Conservation (phyloP, 1,139 yeast genomes). For the Yamadazyma jaroonii region DNA sequence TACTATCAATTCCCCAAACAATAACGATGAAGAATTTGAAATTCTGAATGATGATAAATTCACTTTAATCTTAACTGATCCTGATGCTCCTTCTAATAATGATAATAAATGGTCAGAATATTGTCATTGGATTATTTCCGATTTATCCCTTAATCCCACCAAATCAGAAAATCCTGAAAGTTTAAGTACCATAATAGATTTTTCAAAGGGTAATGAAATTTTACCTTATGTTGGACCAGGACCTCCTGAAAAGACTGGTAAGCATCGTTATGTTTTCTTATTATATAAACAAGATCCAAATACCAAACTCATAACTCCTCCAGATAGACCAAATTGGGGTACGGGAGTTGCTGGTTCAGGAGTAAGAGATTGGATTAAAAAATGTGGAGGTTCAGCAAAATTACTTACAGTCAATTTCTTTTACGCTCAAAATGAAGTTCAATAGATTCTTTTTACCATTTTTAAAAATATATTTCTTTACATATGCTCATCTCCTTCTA, state of each 20-base stretch:
- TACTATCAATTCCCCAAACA: constrained; percentile 51
- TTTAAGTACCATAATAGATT: constrained; percentile 36
- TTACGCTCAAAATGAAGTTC: constrained; percentile 62
- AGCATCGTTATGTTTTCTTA: constrained; percentile 77
- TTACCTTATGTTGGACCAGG: constrained; percentile 70
- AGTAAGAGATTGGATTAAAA: constrained; percentile 67
- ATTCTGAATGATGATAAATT: constrained; percentile 53
- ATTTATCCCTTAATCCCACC: constrained; percentile 46
- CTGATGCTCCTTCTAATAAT: constrained; percentile 84
- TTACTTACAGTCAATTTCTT: constrained; percentile 79
- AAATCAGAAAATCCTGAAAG: constrained; percentile 24
- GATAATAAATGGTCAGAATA: constrained; percentile 89
- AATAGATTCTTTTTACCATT: constrained; percentile 20
- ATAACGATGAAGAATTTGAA: constrained; percentile 33
- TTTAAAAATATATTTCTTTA: not conserved
- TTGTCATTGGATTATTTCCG: constrained; percentile 72
- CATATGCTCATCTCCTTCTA: constrained; percentile 15
- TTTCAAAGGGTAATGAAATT: constrained; percentile 34
- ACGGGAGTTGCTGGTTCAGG: constrained; percentile 75
- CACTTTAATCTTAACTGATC: constrained; percentile 81
- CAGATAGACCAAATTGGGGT: constrained; percentile 84
- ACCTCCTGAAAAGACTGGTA: constrained; percentile 81
- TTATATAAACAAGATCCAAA: constrained; percentile 62
- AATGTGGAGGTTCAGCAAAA: constrained; percentile 54
- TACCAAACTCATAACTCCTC: constrained; percentile 32